Percentiles rank a stretch among this genome's conserved stretches.
Conservation (phyloP, 192 early-diverging fungal species). For the Coemansia sp. region DNA sequence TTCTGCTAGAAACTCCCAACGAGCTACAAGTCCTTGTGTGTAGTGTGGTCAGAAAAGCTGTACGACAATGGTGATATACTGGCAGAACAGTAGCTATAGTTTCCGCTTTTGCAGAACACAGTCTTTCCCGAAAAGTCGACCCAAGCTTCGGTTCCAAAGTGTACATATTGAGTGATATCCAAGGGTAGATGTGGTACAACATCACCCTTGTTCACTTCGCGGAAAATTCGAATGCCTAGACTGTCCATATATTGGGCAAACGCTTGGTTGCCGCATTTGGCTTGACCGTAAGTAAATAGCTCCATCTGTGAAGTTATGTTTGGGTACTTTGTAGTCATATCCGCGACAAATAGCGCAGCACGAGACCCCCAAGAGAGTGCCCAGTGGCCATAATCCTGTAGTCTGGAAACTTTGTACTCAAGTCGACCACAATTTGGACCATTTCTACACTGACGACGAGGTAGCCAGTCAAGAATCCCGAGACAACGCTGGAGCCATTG, state of each 20-base stretch:
- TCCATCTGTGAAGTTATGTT: slow-evolving; percentile 1
- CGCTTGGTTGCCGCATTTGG: slow-evolving; percentile 28
- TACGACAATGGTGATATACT: slow-evolving; percentile 9
- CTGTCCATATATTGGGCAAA: slow-evolving; percentile 35
- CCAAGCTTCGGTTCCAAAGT: slow-evolving; percentile 43
- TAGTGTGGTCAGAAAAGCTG: slow-evolving; percentile 20
- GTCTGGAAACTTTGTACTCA: slow-evolving; percentile 25
- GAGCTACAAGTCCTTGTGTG: slow-evolving; percentile 18
- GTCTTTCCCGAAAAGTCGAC: neutral
- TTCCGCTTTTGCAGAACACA: slow-evolving; percentile 16
- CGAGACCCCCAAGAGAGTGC: slow-evolving; percentile 46
- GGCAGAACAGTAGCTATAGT: slow-evolving; percentile 28
- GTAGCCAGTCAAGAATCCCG: slow-evolving; percentile 36
- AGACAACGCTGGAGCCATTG: slow-evolving; percentile 15
- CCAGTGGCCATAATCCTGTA: slow-evolving; percentile 33
- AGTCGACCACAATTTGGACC: neutral
- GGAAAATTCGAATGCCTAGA: neutral
- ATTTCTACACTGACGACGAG: slow-evolving; percentile 10
- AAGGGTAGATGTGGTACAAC: slow-evolving; percentile 32
- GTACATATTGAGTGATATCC: slow-evolving; percentile 2
- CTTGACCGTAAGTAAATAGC: slow-evolving; percentile 39
- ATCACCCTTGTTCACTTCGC: slow-evolving; percentile 42
- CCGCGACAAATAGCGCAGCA: slow-evolving; percentile 36
- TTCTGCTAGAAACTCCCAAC: no score
- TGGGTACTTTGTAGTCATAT: slow-evolving; percentile 15